Evolutionary conservation across 2,329 filamentous ascomycete species (phyloP).

Genomic region (Diplocarpon rosae): DNA sequence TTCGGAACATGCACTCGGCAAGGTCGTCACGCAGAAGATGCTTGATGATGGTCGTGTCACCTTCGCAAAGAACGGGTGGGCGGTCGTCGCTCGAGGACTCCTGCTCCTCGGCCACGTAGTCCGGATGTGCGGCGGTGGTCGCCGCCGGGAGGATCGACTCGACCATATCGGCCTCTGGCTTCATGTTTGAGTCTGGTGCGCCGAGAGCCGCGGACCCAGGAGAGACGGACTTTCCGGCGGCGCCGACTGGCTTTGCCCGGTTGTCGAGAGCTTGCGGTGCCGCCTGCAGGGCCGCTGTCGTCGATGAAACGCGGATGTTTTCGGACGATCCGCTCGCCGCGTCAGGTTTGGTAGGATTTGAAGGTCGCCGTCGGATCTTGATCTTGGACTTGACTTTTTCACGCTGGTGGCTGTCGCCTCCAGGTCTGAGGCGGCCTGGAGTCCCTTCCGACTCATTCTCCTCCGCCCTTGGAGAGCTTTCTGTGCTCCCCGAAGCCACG

Average conservation of each 20-base stretch:
- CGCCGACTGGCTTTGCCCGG: conserved; percentile 3
- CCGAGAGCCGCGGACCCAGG: background rate
- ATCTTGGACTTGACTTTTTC: conserved; percentile 24
- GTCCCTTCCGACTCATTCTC: conserved; percentile 8
- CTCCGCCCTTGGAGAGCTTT: conserved; percentile 10
- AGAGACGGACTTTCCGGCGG: background rate
- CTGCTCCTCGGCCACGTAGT: conserved; percentile 4
- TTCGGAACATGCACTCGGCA: conserved; percentile 52
- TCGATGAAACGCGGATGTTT: conserved; percentile 9
- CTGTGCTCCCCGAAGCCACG: conserved; percentile 12
- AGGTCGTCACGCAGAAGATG: conserved; percentile 52
- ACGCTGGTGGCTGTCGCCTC: conserved; percentile 14
- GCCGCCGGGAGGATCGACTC: background rate
- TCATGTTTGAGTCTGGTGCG: background rate
- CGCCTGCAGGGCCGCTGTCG: conserved; percentile 9
- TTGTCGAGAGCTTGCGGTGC: conserved; percentile 13
- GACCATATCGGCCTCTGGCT: background rate
- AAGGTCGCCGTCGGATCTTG: conserved; percentile 22
- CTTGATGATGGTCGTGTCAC: conserved; percentile 66
- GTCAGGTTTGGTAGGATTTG: conserved; percentile 10
- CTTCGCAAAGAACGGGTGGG: conserved; percentile 52
- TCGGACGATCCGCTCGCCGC: background rate
- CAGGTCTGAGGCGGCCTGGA: conserved; percentile 9
- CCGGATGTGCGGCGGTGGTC: background rate
- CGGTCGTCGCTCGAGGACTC: conserved; percentile 4